A percentile compares a stretch with the other conserved stretches of the same genome.
phyloP scores from a whole-genome alignment of 768 basidiomycete genomes.

The Chlorophyllum brunneum region DNA sequence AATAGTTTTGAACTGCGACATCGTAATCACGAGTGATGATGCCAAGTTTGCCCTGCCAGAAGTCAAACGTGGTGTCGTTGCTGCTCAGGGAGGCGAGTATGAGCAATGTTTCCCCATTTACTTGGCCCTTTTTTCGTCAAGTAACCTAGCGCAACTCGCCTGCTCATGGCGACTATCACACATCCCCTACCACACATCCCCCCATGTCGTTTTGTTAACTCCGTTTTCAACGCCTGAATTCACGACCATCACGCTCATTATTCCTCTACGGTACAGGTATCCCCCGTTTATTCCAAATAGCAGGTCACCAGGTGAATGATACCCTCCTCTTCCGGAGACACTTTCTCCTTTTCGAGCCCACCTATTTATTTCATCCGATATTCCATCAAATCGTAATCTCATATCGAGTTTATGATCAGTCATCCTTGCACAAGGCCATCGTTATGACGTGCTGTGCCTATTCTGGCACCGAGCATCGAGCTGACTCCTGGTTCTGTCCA shows the following conservation, averaged over 20 bases:
- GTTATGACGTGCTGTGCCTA: constrained; percentile 3
- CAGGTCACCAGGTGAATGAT: constrained; percentile 66
- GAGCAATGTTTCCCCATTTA: not conserved
- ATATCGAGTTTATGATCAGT: constrained; percentile 5
- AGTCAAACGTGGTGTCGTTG: constrained; percentile 74
- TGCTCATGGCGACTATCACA: not conserved
- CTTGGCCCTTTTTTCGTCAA: not conserved
- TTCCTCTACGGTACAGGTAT: constrained; percentile 41
- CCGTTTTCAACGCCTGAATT: not conserved
- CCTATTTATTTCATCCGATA: not conserved
- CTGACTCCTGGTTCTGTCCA: constrained; percentile 2
- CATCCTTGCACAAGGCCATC: not conserved
- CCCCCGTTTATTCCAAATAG: constrained; percentile 58
- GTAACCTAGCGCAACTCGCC: no score
- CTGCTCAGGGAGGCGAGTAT: constrained; percentile 62
- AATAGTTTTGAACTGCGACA: constrained; percentile 71
- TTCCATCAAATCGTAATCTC: constrained; percentile 3
- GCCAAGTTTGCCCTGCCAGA: constrained; percentile 75
- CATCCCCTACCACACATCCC: not conserved
- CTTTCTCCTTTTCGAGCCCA: constrained; percentile 3
- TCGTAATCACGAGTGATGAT: constrained; percentile 64
- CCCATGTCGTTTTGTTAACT: not conserved
- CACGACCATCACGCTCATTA: constrained; percentile 6
- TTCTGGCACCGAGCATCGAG: not conserved
- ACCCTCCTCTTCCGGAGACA: not conserved